Base-by-base conservation (phyloP, 768 basidiomycete species). In the Tylopilus intermedius region DNA sequence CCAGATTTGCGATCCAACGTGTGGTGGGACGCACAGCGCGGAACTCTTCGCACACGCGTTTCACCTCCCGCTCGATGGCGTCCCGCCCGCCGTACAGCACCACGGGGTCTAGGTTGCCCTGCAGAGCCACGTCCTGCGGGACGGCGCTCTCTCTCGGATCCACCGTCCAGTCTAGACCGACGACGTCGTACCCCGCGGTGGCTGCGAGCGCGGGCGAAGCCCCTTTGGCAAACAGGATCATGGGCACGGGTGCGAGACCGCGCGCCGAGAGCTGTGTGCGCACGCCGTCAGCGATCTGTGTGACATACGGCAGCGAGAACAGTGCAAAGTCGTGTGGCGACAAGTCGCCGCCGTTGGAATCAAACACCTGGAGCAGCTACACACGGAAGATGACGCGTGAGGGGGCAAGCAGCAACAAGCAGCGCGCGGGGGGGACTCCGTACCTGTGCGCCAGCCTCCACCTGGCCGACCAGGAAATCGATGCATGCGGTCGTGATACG, bases 1-100 rank as follows among this genome's bases (percentile, higher is more conserved):
- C 96, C 21, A 99, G 74, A 71, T 98, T 98, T 8, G 90, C 89
- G 63, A 98, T 97, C 93, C 94, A 98, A n/a, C 83, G 88, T 38
- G 77, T 78, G 18, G 73, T 62, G 47, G 68, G 66, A 9, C 82
- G 80, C 41, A 61, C 71, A 7, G 63, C 62, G 46, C 78, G 75
- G 74, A 97, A 98, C n/a, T 78, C 78, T 56, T 81, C 75, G 55
- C 83, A 81, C 81, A 94, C 87, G 58, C 86, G 76, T 73, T 91
- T 83, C 37, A 96, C 92, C 58, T 88, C 83, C 37, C 71, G 68
- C 71, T 94, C 90, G 61, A 98, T 97, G 11, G 92, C 91, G 7
- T 85, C 86, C 54, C 73, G 78, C 4, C 92, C 92, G 21, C 90
- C 94, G 57, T 90, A 93, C 46, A 99, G 74, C 30, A 92, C 74